Base-by-base conservation (phyloP, 345 rosid genomes). In the Gossypium mustelinum region DNA sequence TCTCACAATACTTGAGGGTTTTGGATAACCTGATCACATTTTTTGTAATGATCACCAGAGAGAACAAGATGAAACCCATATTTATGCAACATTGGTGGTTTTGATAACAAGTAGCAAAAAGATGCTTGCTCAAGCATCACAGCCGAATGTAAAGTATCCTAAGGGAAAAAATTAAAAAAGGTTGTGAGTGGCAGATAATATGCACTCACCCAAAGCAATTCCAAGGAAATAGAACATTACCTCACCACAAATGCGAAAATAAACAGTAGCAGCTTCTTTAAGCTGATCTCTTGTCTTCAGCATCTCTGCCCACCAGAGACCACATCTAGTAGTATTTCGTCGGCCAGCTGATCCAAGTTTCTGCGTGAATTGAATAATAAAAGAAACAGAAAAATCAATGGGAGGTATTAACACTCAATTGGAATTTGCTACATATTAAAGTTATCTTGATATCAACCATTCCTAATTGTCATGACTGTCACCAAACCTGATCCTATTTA, bases 71-170 rank as follows among this genome's bases (percentile, higher is more conserved):
- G 98, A 86, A 95, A 93, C 68, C 99, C 99, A 85, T 89, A 93
- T 82, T 93, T 95, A 85, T 92, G 90, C 78, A 93, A 73, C 99
- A 95, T 93, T 63, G 92, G 84, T 64, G 97, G 99, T 82, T 84
- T 84, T 62, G 97, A 89, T 76, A 91, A 83, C 86, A 95, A 81
- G 84, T 89, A 95, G 85, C 99, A 95, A 79, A 93, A 93, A 73
- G 99, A 91, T 79, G 97, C 97, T 89, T 95, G 99, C 91, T 95
- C 99, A 65, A 93, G 90, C 99, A 95, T 90, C 73, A 95, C 97
- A 81, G 99, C 99, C 18, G 97, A 90, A 85, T 93, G 93, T 81
- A 93, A 75, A 74, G 91, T 82, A 76, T 95, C 99, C 99, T 95
- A 80, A 73, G 76, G 78, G 27, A 2, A n/a, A 18, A 43, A 68